These are phyloP conservation scores for Limonomyces culmigenus DNA, from an alignment of 1,284 basidiomycete species.

Conservation along the genomic window DNA sequence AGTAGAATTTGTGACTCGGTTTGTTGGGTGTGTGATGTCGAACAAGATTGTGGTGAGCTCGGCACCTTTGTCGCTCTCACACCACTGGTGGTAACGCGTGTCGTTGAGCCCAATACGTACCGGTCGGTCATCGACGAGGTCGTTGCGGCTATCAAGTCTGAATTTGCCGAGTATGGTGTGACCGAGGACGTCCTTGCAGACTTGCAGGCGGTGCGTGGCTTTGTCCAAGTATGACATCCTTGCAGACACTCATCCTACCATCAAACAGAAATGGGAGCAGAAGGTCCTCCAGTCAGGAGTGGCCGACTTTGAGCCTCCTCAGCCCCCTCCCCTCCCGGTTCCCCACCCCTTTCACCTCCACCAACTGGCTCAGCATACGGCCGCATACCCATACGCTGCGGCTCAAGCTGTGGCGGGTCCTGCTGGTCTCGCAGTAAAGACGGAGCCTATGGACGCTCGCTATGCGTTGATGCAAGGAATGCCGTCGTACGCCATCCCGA, in stretches of 20 bases:
- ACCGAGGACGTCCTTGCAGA: constrained; percentile 82
- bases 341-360: constrained; percentile 12
- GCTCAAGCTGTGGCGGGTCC: constrained; percentile 16
- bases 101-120: constrained; percentile 87
- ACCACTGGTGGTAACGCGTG: no score
- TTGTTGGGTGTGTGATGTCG: constrained; percentile 33
- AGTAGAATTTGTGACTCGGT: no score
- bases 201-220: constrained; percentile 64
- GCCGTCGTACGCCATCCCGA: constrained; percentile 34
- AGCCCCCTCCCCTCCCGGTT: constrained; percentile 9
- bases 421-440: constrained; percentile 33
- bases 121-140: constrained; percentile 95
- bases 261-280: constrained; percentile 79
- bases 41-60: no score
- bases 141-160: constrained; percentile 72
- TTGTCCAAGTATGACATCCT: constrained; percentile 1
- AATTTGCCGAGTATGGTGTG: constrained; percentile 96
- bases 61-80: no score
- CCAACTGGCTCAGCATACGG: constrained; percentile 18
- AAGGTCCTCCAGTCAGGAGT: constrained; percentile 87
- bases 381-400: no score
- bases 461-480: constrained; percentile 34
- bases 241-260: constrained; percentile 1
- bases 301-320: constrained; percentile 69
- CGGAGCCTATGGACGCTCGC: constrained; percentile 48